Base-by-base conservation (phyloP, 1,284 basidiomycete species). In the Thecaphora thlaspeos region DNA sequence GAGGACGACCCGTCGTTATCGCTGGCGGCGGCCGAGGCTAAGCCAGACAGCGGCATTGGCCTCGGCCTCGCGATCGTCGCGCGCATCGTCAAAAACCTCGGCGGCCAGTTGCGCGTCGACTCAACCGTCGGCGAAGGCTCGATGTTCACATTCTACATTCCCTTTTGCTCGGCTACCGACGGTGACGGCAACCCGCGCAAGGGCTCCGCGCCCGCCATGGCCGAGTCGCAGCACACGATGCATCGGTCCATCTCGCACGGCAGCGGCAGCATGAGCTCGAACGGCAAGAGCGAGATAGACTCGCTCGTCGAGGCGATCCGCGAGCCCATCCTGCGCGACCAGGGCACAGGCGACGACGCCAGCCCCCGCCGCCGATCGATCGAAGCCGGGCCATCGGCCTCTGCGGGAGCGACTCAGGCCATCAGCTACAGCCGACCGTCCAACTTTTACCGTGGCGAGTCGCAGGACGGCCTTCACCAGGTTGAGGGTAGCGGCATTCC, bases 31-130 rank as follows among this genome's bases (percentile, higher is more conserved):
- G 32, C 32, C 32, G 32, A 34, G 7, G 32, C 32, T 4, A 26
- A 24, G n/a, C 32, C 23, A 7, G 66, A 69, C 36, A 41, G 62
- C 43, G 67, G 62, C 17, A 52, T 74, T 10, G 87, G 88, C 14
- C 82, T 90, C 12, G 88, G 89, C 23, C 81, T 90, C 9, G 89
- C 89, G 12, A 86, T 90, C 8, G 88, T 90, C 4, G 88, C 88
- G 0, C 82, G 88, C n/a, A 88, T 90, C 30, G 87, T 90, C 7
- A 86, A 88, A 73, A 88, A 90, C 68, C 81, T 90, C 0, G 85
- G 85, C 1, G 89, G 89, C 2, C 88, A 89, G 75, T 82, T 91
- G 12, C 85, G 88, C 4, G 88, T 89, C 2, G 87, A 90, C 63
- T 90, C 88, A 0, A 83, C 84, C 46, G 82, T 86, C 5, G 82